Conservation (phyloP, 1,284 basidiomycete species). For the Irpex sp. region DNA sequence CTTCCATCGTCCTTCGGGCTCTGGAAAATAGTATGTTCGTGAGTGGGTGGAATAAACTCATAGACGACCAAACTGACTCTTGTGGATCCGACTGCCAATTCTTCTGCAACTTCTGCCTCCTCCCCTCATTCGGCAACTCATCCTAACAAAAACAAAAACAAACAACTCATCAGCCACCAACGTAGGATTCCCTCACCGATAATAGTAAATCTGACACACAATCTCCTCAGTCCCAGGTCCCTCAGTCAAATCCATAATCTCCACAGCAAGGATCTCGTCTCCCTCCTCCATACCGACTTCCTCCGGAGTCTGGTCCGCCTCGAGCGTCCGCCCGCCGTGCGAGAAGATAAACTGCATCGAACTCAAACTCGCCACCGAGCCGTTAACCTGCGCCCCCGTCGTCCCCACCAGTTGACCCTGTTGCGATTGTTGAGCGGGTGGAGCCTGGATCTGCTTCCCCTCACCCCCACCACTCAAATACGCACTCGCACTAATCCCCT, state of each 20-base stretch:
- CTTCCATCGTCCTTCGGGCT: conserved; percentile 65
- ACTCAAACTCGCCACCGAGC: conserved; percentile 33
- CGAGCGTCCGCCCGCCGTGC: conserved; percentile 67
- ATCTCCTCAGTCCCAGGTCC: conserved; percentile 53
- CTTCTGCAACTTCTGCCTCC: conserved; percentile 64
- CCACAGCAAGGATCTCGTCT: conserved; percentile 79
- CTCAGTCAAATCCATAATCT: conserved; percentile 80
- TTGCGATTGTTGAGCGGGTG: conserved; percentile 13
- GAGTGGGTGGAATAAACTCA: neutral
- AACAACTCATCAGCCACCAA: neutral
- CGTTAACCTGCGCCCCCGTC: conserved; percentile 34
- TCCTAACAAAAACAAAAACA: conserved; percentile 25
- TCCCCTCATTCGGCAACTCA: conserved; percentile 39
- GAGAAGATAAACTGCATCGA: conserved; percentile 71
- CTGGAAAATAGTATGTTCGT: too few relatives aligned
- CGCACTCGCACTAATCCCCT: conserved; percentile 16
- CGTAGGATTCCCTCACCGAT: neutral
- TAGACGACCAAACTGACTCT: conserved; percentile 47
- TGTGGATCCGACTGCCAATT: conserved; percentile 66
- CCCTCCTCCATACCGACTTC: conserved; percentile 78
- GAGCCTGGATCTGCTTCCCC: conserved; percentile 16
- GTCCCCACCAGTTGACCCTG: conserved; percentile 9
- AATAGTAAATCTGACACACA: conserved; percentile 35
- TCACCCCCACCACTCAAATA: conserved; percentile 6
- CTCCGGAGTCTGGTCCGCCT: conserved; percentile 76